Evolutionary conservation across 1,284 basidiomycete species (phyloP).

Genomic region (Prillingera fragicola): DNA sequence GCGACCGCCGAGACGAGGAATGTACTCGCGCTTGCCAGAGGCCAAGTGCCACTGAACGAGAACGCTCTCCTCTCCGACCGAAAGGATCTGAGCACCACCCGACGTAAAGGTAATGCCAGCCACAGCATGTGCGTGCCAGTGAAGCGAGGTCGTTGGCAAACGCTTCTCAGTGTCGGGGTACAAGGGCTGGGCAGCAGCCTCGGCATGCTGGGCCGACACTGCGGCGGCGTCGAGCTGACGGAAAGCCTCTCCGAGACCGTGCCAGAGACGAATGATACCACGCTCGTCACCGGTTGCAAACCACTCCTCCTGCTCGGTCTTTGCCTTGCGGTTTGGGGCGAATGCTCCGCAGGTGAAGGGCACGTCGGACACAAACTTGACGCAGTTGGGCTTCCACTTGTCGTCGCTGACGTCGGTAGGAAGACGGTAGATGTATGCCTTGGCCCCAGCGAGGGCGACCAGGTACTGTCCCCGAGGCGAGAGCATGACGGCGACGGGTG

Average conservation of each 20-base stretch:
- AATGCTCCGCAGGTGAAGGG: conserved; percentile 75
- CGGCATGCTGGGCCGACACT: conserved; percentile 7
- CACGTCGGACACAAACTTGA: conserved; percentile 64
- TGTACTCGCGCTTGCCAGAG: conserved; percentile 77
- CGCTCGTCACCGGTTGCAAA: conserved; percentile 89
- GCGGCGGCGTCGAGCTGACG: conserved; percentile 37
- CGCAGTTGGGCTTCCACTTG: conserved; percentile 53
- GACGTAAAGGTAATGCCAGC: conserved; percentile 79
- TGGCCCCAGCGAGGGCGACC: conserved; percentile 71
- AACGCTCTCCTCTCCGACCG: conserved; percentile 93
- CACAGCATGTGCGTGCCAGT: conserved; percentile 98
- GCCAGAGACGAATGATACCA: conserved; percentile 86
- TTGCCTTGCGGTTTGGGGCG: conserved; percentile 58
- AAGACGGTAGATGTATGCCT: conserved; percentile 72
- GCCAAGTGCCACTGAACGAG: conserved; percentile 93
- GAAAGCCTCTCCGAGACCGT: conserved; percentile 66
- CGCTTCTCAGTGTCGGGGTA: conserved; percentile 30
- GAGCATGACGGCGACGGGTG: conserved; percentile 53
- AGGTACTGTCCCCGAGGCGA: conserved; percentile 69
- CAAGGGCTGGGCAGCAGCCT: conserved; percentile 9
- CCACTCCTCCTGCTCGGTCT: conserved; percentile 60
- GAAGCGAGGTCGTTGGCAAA: conserved; percentile 71
- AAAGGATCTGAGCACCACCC: conserved; percentile 87
- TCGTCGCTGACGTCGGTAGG: conserved; percentile 23
- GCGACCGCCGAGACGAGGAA: conserved; percentile 85